Evolutionary conservation across 176 grass and related monocot species (phyloP), one percentile per base, ranked within the genome.

Genomic region (Aegilops bicornis): DNA sequence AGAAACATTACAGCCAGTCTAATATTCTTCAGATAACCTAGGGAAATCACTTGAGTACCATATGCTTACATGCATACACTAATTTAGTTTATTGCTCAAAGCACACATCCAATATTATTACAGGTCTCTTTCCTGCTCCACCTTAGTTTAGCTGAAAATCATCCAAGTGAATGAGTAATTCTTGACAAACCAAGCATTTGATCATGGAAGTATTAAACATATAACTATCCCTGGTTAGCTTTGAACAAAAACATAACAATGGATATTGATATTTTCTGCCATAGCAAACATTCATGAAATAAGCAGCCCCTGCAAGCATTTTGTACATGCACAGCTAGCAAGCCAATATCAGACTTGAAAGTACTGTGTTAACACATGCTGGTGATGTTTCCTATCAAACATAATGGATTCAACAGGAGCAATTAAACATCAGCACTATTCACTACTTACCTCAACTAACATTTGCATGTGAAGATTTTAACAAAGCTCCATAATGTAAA

Each of bases 71-170:
- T 20, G 79, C 37, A 73, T 24, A 75, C 23, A 32, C 48, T 32
- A 79, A 27, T 78, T 50, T 16, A 48, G 13, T 73, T 69, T 64
- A 78, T 73, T 83, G 69, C 36, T 73, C 82, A 76, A 84, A 75
- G 58, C 58, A 64, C 37, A 20, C 9, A n/a, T n/a, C 47, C 3
- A 50, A 75, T 64, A 81, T 10, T 50, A 14, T 47, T 63, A 24
- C 61, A 86, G 22, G 37, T 64, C 1, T 63, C 27, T 24, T 63
- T 29, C 43, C 43, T 80, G 39, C 67, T 74, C 9, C 50, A 63
- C 22, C 40, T 36, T 19, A 45, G 39, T 45, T 62, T 35, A 64
- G 47, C 10, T 72, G 31, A 69, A 83, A 45, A 2, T 7, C 32
- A 3, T 62, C 66, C 17, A 45, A 77, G 35, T 19, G 25, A 82